Base-by-base conservation (phyloP, 139 green algal species). In the Volvox africanus region DNA sequence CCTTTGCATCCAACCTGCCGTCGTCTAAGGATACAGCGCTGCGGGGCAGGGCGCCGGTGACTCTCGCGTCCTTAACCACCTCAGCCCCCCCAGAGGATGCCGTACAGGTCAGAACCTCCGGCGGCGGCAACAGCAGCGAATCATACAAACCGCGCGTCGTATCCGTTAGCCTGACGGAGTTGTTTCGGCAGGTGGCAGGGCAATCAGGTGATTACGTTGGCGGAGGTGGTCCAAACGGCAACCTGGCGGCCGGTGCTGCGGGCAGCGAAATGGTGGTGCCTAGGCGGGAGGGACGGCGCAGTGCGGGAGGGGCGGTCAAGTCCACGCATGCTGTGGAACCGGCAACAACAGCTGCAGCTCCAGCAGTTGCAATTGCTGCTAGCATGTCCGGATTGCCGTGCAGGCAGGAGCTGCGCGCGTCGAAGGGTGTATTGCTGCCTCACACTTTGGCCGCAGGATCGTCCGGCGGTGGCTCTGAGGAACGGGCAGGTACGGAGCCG, bases 141-240 rank as follows among this genome's bases (percentile, higher is more conserved):
- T 24, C 80, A 14, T 26, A 44, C 26, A 73, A 84, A 55, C 50
- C 50, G 11, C 80, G 50, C 37, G 36, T 86, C 50, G 37, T 44
- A 2, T 55, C 80, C 17, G 55, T 86, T 61, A 87, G 81, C 61
- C 81, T 87, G n/a, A 36, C 81, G 16, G 81, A 77, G 61, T 18
- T 87, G 61, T n/a, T 87, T 61, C 13, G 12, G 0, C 50, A 61
- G 19, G 80, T 61, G 55, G 14, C 80, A 61, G 55, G 44, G 44
- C 44, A 9, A 9, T 55, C 44, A 9, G 44, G 44, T 55, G 44
- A 55, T 55, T 55, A 55, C 44, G 9, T 55, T 55, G 9, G 44
- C 44, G 44, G 9, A 55, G 44, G 44, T 9, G 44, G 44, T 55
- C 44, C 5, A 5, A 55, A 55, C 44, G 9, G 44, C 44, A 55